Percentiles rank a stretch among this genome's conserved stretches.
Evolutionary conservation across 768 basidiomycete species (phyloP).

Genomic region (Pisolithus sp.): DNA sequence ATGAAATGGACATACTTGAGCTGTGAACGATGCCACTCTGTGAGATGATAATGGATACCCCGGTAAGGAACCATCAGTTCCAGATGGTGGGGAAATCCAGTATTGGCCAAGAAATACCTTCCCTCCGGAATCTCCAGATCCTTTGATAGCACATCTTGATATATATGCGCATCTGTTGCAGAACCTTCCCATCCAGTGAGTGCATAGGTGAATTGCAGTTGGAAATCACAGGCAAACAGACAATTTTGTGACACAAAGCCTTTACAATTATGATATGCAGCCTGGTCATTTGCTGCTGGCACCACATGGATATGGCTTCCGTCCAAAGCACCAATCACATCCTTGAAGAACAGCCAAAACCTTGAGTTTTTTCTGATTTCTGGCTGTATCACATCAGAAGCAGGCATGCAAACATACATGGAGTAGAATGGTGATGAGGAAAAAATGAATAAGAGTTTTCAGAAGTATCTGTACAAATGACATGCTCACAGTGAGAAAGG

Average conservation of each 20-base stretch:
- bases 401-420: neutral
- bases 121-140: neutral
- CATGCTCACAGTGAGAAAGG: neutral
- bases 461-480: neutral
- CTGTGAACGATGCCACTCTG: neutral
- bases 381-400: neutral
- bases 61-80: neutral
- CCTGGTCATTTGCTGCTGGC: neutral
- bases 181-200: neutral
- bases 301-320: neutral
- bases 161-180: neutral
- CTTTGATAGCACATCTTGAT: neutral
- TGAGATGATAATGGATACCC: neutral
- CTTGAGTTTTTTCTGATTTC: neutral
- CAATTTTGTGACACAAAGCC: neutral
- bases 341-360: neutral
- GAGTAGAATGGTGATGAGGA: neutral
- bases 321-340: neutral
- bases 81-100: neutral
- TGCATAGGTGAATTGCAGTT: neutral
- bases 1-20: neutral
- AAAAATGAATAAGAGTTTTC: neutral
- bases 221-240: neutral
- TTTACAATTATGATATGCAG: neutral
- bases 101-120: neutral